Conservation (phyloP, 148 eudicot species). For the Selenicereus undatus region DNA sequence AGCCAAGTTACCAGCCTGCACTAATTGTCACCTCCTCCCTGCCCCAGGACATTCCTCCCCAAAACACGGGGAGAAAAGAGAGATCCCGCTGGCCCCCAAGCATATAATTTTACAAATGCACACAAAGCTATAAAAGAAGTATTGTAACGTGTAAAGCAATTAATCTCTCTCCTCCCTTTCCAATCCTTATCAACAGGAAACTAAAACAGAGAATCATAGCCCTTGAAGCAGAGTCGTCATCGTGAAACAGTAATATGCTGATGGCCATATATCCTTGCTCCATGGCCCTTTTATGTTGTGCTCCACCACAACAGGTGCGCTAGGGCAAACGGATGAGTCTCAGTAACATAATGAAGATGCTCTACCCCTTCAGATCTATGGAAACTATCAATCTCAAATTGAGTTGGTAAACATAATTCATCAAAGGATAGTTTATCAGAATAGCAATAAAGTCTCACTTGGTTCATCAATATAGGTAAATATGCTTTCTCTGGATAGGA, state of each 20-base stretch:
- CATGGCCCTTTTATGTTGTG: neutral
- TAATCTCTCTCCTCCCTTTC: neutral
- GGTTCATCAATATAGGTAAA: constrained; percentile 47
- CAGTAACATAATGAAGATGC: neutral
- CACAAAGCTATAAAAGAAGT: neutral
- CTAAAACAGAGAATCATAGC: neutral
- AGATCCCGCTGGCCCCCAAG: no score
- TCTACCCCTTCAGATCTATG: neutral
- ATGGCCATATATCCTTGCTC: no score
- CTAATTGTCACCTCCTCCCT: no score
- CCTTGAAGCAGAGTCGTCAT: neutral
- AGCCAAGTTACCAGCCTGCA: no score
- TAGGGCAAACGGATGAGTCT: neutral
- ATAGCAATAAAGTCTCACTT: constrained; percentile 37
- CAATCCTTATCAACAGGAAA: neutral
- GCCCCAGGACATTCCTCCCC: no score
- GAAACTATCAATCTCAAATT: neutral
- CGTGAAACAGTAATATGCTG: neutral
- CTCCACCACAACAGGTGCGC: neutral
- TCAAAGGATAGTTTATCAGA: neutral
- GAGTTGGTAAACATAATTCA: neutral
- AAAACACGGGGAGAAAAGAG: no score
- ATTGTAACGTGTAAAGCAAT: neutral
- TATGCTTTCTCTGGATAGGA: constrained; percentile 65
- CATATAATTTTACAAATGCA: neutral